Percentiles rank a stretch among this genome's conserved stretches.
These are phyloP conservation scores for Thuidium tamariscinum DNA, from an alignment of 225 moss, liverwort and hornwort genomes.

Conservation along the genomic window DNA sequence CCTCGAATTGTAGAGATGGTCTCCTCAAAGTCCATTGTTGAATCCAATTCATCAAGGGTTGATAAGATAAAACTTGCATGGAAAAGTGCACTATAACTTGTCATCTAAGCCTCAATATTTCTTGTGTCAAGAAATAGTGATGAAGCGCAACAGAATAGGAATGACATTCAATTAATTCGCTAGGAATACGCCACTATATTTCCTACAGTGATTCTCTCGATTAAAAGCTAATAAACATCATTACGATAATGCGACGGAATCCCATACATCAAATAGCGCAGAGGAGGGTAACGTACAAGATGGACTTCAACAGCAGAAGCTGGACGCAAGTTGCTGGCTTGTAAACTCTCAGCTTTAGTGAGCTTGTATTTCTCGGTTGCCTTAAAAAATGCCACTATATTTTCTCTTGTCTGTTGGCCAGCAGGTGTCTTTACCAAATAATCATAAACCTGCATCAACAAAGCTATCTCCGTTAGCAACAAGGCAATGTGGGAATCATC, in stretches of 20 bases:
- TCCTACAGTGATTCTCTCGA: neutral
- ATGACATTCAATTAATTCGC: neutral
- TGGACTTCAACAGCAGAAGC: conserved; percentile 89
- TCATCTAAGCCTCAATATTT: neutral
- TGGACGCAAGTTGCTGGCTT: conserved; percentile 78
- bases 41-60: neutral
- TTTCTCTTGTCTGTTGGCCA: conserved; percentile 54
- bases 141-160: neutral
- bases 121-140: neutral
- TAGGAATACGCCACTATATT: neutral
- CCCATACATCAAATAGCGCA: neutral
- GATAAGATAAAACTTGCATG: neutral
- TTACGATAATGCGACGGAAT: neutral
- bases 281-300: conserved; percentile 31
- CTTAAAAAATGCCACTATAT: conserved; percentile 44
- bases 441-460: conserved; percentile 54
- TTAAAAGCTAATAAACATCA: neutral
- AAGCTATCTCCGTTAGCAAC: neutral
- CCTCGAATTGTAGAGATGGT: neutral
- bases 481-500: neutral
- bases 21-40: neutral
- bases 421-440: conserved; percentile 71
- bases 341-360: conserved; percentile 77
- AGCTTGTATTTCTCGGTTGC: conserved; percentile 52
- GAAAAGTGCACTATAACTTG: neutral